These are phyloP conservation scores for Boletellus sp. DNA, from an alignment of 768 basidiomycete species.

Conservation along the genomic window DNA sequence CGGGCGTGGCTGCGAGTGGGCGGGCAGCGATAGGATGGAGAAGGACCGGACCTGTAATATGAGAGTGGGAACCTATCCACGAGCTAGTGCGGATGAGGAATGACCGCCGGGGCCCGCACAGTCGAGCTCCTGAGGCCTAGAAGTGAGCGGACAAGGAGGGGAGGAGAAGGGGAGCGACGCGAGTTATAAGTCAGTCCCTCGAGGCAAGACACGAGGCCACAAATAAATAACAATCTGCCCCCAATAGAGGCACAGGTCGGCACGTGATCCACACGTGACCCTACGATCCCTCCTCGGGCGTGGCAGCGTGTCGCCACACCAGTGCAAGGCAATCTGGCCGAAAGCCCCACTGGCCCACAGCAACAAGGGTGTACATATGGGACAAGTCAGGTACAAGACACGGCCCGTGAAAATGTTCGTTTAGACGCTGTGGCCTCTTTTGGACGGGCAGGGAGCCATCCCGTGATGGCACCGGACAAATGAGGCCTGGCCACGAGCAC, in stretches of 20 bases:
- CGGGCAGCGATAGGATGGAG: background rate
- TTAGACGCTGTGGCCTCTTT: background rate
- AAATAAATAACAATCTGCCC: conserved; percentile 9
- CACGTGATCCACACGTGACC: conserved; percentile 20
- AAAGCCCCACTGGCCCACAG: conserved; percentile 2
- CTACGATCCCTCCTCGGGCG: background rate
- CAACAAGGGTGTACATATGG: background rate
- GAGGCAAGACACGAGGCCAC: conserved; percentile 29
- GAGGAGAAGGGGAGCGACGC: background rate
- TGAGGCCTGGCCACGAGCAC: background rate
- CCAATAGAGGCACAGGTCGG: conserved; percentile 23
- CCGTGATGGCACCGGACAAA: background rate
- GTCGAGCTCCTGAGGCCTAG: conserved; percentile 19
- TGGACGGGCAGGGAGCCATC: background rate
- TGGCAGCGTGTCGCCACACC: background rate
- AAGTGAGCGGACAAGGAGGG: conserved; percentile 13
- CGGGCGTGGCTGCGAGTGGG: background rate
- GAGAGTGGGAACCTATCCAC: conserved; percentile 11
- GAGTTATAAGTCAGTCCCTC: conserved; percentile 20
- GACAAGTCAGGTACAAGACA: background rate
- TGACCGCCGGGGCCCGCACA: conserved; percentile 27
- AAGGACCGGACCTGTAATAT: conserved; percentile 12
- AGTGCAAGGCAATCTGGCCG: background rate
- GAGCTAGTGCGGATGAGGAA: conserved; percentile 12
- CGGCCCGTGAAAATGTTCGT: too few species aligned